phyloP scores from a whole-genome alignment of 2,329 filamentous ascomycete species.

The Ophiostoma ulmi region DNA sequence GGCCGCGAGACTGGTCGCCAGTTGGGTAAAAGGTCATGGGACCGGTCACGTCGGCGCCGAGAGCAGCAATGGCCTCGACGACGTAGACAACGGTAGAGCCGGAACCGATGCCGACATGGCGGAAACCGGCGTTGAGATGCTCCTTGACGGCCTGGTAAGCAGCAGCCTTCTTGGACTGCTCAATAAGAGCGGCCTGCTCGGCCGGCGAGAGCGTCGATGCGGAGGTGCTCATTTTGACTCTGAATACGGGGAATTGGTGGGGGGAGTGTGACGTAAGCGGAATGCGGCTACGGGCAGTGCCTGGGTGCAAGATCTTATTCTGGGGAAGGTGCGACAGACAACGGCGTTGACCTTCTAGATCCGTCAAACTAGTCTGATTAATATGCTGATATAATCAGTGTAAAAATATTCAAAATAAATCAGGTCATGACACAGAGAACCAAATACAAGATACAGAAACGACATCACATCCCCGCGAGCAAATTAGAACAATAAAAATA shows the following conservation, averaged over 20 bases:
- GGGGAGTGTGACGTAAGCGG: slow-evolving; percentile 8
- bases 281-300: neutral
- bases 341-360: neutral
- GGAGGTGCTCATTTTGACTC: slow-evolving; percentile 32
- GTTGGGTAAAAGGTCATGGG: slow-evolving; percentile 85
- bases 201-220: slow-evolving; percentile 26
- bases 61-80: slow-evolving; percentile 69
- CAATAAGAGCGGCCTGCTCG: slow-evolving; percentile 45
- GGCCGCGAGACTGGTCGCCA: slow-evolving; percentile 80
- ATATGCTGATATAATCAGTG: neutral
- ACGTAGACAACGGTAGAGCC: slow-evolving; percentile 80
- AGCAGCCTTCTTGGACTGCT: slow-evolving; percentile 69
- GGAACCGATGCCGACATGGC: slow-evolving; percentile 72
- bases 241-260: neutral
- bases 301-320: neutral
- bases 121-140: slow-evolving; percentile 59
- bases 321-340: neutral
- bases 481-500: slow-evolving; percentile 24
- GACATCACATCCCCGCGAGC: neutral
- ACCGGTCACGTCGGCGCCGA: slow-evolving; percentile 49
- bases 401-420: neutral
- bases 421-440: neutral
- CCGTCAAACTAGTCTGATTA: neutral
- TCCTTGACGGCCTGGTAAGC: slow-evolving; percentile 69
- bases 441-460: neutral